phyloP scores from a whole-genome alignment of 108 stramenopile genomes.

The Cyclotella baltica region DNA sequence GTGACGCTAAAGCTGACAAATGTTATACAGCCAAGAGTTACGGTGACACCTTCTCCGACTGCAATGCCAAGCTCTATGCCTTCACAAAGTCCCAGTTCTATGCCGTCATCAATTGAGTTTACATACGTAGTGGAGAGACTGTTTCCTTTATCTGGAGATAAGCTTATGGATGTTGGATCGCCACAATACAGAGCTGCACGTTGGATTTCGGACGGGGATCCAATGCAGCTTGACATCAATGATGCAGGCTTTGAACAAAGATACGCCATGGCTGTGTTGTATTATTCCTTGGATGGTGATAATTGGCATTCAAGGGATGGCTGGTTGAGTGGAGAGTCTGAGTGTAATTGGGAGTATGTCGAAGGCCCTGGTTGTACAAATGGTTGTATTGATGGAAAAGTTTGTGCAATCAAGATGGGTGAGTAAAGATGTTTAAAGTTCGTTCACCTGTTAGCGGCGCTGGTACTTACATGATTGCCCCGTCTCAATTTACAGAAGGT shows the following conservation, averaged over 20 bases:
- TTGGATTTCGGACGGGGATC: constrained; percentile 31
- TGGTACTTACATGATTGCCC: background rate
- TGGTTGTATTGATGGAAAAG: constrained; percentile 18
- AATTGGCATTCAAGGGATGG: constrained; percentile 16
- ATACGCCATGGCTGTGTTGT: constrained; percentile 28
- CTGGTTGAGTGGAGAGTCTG: constrained; percentile 12
- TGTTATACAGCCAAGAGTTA: background rate
- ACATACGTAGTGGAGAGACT: constrained; percentile 17
- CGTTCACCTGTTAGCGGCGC: background rate
- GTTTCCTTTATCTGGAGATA: constrained; percentile 14
- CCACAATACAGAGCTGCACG: constrained; percentile 25
- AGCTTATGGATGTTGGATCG: constrained; percentile 5
- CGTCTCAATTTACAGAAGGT: background rate
- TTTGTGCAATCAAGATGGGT: constrained; percentile 11
- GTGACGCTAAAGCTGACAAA: constrained; percentile 14
- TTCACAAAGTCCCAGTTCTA: constrained; percentile 7
- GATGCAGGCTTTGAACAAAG: constrained; percentile 29
- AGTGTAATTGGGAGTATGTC: constrained; percentile 12
- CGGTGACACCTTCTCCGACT: constrained; percentile 4
- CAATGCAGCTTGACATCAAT: constrained; percentile 1
- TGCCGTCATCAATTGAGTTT: constrained; percentile 9
- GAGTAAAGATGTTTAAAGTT: background rate
- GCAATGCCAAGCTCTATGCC: constrained; percentile 1
- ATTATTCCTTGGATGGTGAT: constrained; percentile 13
- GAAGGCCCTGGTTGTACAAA: constrained; percentile 2